Percentiles rank a stretch among this genome's conserved stretches.
phyloP scores from a whole-genome alignment of 352 stramenopile genomes.

The Phytopythium litorale region DNA sequence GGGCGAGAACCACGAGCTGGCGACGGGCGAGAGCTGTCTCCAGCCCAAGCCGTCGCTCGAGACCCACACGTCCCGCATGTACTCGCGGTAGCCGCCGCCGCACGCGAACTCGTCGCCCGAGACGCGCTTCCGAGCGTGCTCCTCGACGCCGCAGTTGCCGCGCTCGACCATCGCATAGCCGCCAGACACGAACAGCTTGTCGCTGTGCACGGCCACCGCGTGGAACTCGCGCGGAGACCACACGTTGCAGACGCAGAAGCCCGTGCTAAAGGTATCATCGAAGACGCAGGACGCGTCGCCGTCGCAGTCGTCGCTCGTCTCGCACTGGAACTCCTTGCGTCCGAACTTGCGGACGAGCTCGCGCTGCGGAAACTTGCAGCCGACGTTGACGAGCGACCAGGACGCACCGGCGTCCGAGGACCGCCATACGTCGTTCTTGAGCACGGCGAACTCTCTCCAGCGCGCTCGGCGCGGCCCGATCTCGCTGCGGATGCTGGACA shows the following conservation, averaged over 20 bases:
- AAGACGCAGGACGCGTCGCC: conserved; percentile 57
- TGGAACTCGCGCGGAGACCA: conserved; percentile 76
- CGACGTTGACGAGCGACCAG: conserved; percentile 69
- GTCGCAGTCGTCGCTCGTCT: conserved; percentile 62
- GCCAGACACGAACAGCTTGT: conserved; percentile 48
- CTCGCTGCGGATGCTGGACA: conserved; percentile 4
- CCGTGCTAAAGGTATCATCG: conserved; percentile 34
- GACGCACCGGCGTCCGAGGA: conserved; percentile 63
- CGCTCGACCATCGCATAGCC: conserved; percentile 62
- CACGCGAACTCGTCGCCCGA: conserved; percentile 65
- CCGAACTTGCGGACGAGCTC: conserved; percentile 50
- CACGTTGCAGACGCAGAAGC: conserved; percentile 68
- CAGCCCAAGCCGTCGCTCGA: conserved; percentile 58
- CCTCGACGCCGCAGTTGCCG: conserved; percentile 62
- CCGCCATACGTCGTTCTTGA: conserved; percentile 83
- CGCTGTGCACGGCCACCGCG: conserved; percentile 38
- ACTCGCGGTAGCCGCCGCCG: conserved; percentile 53
- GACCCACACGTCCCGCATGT: conserved; percentile 72
- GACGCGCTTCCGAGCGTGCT: conserved; percentile 40
- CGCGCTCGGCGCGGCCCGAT: conserved; percentile 30
- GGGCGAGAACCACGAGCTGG: conserved; percentile 36
- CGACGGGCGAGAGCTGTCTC: conserved; percentile 27
- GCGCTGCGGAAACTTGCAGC: conserved; percentile 52
- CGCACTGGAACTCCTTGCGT: conserved; percentile 39
- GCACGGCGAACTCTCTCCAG: conserved; percentile 61